Evolutionary conservation across 1,284 basidiomycete species (phyloP).

Genomic region (Sporisorium scitamineum): DNA sequence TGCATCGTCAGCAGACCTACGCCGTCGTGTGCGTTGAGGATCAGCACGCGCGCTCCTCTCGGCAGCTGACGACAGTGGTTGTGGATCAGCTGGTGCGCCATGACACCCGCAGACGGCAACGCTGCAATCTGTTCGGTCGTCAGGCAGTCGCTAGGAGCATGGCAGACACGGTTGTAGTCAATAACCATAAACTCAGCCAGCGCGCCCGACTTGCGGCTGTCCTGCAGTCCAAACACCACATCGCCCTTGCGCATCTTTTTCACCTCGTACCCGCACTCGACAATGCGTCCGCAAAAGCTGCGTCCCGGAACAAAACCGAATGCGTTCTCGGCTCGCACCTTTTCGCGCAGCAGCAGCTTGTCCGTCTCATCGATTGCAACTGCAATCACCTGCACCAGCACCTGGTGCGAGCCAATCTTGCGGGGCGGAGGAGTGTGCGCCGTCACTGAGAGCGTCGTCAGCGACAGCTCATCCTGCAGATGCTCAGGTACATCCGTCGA

Average conservation of each 20-base stretch:
- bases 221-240: conserved; percentile 70
- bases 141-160: conserved; percentile 68
- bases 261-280: conserved; percentile 70
- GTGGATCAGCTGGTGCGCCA: conserved; percentile 70
- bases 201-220: conserved; percentile 69
- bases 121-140: conserved; percentile 70
- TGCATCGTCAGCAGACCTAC: conserved; percentile 70
- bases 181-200: conserved; percentile 70
- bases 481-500: conserved; percentile 55
- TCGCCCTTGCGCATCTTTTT: conserved; percentile 70
- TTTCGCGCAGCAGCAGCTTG: conserved; percentile 66
- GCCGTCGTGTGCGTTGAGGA: conserved; percentile 71
- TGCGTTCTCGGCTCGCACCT: conserved; percentile 63
- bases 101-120: conserved; percentile 69
- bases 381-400: conserved; percentile 70
- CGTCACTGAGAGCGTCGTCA: conserved; percentile 58
- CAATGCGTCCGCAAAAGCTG: conserved; percentile 70
- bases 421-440: conserved; percentile 68
- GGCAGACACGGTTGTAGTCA: conserved; percentile 68
- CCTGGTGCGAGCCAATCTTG: conserved; percentile 68
- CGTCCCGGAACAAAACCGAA: conserved; percentile 70
- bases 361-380: conserved; percentile 70
- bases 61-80: conserved; percentile 68
- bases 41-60: conserved; percentile 68
- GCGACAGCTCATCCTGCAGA: conserved; percentile 54